These are phyloP conservation scores for Prosopis cineraria DNA, from an alignment of 306 rosid genomes.

Conservation along the genomic window DNA sequence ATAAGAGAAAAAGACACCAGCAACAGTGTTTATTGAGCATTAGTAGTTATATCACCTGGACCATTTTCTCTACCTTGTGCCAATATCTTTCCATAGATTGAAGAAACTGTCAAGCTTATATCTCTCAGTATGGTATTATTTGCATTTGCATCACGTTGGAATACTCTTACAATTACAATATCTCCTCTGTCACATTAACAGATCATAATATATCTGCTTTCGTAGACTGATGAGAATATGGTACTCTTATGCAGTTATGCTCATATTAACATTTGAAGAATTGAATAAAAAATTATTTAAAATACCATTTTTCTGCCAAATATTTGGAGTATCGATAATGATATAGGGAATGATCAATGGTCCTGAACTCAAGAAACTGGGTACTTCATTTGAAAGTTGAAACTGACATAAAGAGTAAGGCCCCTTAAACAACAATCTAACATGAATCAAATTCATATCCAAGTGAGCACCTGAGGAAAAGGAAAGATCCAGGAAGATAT, in stretches of 20 bases:
- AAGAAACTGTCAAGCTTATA: slow-evolving; percentile 5
- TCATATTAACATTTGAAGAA: slow-evolving; percentile 17
- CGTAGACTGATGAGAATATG: neutral
- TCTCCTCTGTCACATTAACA: slow-evolving; percentile 27
- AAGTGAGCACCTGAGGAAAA: neutral
- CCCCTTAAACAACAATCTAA: neutral
- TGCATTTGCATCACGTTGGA: slow-evolving; percentile 26
- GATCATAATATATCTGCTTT: slow-evolving; percentile 17
- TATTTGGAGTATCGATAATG: slow-evolving; percentile 7
- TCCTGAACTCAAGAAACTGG: slow-evolving; percentile 13
- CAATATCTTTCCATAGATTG: slow-evolving; percentile 1
- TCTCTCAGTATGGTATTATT: slow-evolving; percentile 11
- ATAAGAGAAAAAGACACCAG: neutral
- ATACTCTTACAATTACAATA: slow-evolving; percentile 16
- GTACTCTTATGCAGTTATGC: neutral
- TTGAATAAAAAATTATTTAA: slow-evolving; percentile 18
- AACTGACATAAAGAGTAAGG: neutral
- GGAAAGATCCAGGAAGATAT: neutral
- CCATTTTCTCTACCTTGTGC: slow-evolving; percentile 4
- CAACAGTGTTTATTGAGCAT: neutral
- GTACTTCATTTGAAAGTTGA: neutral
- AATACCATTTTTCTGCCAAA: slow-evolving; percentile 1
- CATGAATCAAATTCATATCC: neutral
- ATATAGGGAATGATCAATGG: neutral
- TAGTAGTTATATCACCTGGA: slow-evolving; percentile 11